Evolutionary conservation across 1,284 basidiomycete genomes (phyloP), one percentile per base, ranked within the genome.

Genomic region (Puccinia coronata): DNA sequence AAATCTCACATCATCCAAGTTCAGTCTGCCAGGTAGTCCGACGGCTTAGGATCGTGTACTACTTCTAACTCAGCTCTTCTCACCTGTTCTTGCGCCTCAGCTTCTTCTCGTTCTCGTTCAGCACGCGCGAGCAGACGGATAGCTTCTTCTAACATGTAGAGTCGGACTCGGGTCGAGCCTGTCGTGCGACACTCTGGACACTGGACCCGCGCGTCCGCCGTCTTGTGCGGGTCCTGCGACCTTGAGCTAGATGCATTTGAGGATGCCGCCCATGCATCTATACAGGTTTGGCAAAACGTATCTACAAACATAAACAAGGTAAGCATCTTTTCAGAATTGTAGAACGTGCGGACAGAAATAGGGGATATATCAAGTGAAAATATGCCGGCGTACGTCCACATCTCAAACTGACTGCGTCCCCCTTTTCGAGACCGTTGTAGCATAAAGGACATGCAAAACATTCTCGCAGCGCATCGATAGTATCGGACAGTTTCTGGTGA

Each of bases 1-100:
- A 91, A n/a, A n/a, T n/a, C n/a, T n/a, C n/a, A n/a, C n/a, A n/a
- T 59, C 6, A 31, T 14, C 1, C 28, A 59, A 59, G 36, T 43
- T 76, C 47, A 76, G 65, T 75, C 72, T 5, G 34, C 55, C 4
- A 76, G 41, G 47, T 76, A 76, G 28, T 76, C 74, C 14, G 59
- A 49, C 34, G 74, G 74, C 34, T 59, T 61, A 8, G 63, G 49
- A 59, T 70, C 34, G 34, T 36, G 28, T 6, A 79, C 67, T 1
- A 71, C 51, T 69, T 79, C 77, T n/a, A 79, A 43, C 49, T 79
- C 5, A 14, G 31, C 25, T 53, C 78, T 25, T 36, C 78, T 25
- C 11, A 34, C 9, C 34, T 23, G 28, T 39, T 80, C 78, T 53
- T 72, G 34, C 6, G 49, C 18, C 51, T 72, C 41, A n/a, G 67